Percentiles rank a stretch among this genome's conserved stretches.
Conservation (phyloP, 2,329 filamentous ascomycete genomes). For the Cyclaneusma minus region DNA sequence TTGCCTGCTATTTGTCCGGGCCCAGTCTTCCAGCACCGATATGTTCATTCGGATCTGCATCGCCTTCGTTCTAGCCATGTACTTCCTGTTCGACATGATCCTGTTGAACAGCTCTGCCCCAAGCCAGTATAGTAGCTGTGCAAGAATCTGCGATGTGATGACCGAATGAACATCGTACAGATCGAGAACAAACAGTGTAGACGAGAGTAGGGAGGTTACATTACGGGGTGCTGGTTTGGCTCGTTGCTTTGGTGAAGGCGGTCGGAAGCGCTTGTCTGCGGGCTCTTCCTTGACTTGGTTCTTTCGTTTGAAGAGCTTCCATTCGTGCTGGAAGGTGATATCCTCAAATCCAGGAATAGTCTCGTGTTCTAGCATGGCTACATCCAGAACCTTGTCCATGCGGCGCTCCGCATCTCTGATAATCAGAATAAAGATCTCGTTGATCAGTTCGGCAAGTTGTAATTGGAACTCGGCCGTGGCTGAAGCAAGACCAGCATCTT, state of each 20-base stretch:
- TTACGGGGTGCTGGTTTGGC: conserved; percentile 88
- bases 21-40: conserved; percentile 91
- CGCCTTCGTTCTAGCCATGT: conserved; percentile 87
- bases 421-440: conserved; percentile 96
- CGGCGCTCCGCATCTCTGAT: conserved; percentile 90
- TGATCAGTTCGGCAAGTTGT: conserved; percentile 85
- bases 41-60: conserved; percentile 99
- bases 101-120: conserved; percentile 94
- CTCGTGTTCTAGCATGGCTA: conserved; percentile 92
- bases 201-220: conserved; percentile 87
- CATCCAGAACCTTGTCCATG: conserved; percentile 88
- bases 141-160: conserved; percentile 80
- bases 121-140: conserved; percentile 91
- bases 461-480: conserved; percentile 81
- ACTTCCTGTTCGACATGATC: conserved; percentile 91
- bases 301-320: conserved; percentile 92
- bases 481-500: conserved; percentile 67
- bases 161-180: conserved; percentile 98
- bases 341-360: conserved; percentile 96
- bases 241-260: conserved; percentile 82
- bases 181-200: conserved; percentile 90
- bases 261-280: conserved; percentile 76
- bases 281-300: conserved; percentile 82
- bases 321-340: conserved; percentile 93
- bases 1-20: conserved; percentile 78